Conservation (phyloP, 2,329 filamentous ascomycete species). For the Paracoccidioides lutzii region DNA sequence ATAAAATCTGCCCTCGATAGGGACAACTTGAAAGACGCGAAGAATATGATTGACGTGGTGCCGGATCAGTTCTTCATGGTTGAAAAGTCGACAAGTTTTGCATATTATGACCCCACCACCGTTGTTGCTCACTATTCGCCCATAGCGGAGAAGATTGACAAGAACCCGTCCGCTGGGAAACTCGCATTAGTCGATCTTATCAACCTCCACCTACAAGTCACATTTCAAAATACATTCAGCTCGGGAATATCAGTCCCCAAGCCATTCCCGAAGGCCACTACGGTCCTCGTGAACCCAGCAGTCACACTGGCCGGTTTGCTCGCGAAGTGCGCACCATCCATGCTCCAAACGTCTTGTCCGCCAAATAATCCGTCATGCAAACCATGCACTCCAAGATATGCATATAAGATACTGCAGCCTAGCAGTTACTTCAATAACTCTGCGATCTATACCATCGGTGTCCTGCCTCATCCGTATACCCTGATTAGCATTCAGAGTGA, state of each 20-base stretch:
- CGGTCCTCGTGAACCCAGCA: slow-evolving; percentile 56
- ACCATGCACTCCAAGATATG: slow-evolving; percentile 54
- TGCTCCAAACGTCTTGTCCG: slow-evolving; percentile 65
- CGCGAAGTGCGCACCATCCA: slow-evolving; percentile 58
- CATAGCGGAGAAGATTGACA: slow-evolving; percentile 49
- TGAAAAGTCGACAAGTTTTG: slow-evolving; percentile 57
- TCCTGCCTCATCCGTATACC: slow-evolving; percentile 85
- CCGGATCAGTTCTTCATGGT: slow-evolving; percentile 48
- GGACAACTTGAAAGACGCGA: slow-evolving; percentile 42
- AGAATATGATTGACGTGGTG: slow-evolving; percentile 51
- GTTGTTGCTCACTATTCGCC: slow-evolving; percentile 55
- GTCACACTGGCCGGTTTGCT: slow-evolving; percentile 62
- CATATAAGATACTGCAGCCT: slow-evolving; percentile 55
- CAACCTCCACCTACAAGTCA: slow-evolving; percentile 70
- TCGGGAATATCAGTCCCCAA: slow-evolving; percentile 71
- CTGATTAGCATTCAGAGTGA: slow-evolving; percentile 53
- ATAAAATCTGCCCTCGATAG: slow-evolving; percentile 49
- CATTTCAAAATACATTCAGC: slow-evolving; percentile 68
- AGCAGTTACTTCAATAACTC: slow-evolving; percentile 58
- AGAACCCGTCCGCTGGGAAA: slow-evolving; percentile 48
- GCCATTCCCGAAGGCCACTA: slow-evolving; percentile 62
- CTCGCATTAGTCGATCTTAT: slow-evolving; percentile 59
- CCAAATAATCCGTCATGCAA: slow-evolving; percentile 65
- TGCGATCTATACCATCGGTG: slow-evolving; percentile 66
- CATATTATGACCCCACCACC: slow-evolving; percentile 57